Conservation (phyloP, 2,329 filamentous ascomycete species). For the Nemania sp. region DNA sequence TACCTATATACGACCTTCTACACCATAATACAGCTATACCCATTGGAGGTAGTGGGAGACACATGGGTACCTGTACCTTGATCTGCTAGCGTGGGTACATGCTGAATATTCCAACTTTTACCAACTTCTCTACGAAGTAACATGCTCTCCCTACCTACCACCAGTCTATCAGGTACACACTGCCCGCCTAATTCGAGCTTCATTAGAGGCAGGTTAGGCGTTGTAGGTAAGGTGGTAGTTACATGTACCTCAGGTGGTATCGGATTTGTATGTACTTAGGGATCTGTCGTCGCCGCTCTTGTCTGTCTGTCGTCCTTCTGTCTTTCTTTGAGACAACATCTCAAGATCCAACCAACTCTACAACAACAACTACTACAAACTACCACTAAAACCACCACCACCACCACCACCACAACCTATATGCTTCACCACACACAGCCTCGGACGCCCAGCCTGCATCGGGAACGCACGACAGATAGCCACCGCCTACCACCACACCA, state of each 20-base stretch:
- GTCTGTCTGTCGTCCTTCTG: slow-evolving; percentile 3
- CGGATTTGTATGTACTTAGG: no score
- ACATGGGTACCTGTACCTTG: no score
- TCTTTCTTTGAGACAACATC: slow-evolving; percentile 1
- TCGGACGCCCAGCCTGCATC: slow-evolving; percentile 14
- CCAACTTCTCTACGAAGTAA: no score
- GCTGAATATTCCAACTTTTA: no score
- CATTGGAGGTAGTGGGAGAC: background rate
- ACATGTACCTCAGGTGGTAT: slow-evolving; percentile 1
- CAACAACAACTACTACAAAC: slow-evolving; percentile 2
- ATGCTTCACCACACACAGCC: background rate
- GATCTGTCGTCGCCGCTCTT: slow-evolving; percentile 4
- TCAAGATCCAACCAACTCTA: background rate
- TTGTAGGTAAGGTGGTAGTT: no score
- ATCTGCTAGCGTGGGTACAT: no score
- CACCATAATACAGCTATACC: slow-evolving; percentile 1
- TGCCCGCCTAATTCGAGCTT: no score
- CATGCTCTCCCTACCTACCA: no score
- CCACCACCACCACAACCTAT: background rate
- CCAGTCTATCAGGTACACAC: no score
- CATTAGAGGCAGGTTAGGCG: no score
- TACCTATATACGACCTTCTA: background rate
- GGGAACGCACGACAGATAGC: slow-evolving; percentile 18
- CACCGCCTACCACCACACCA: background rate
- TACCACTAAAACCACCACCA: background rate